Evolutionary conservation across 164 flowering plant genomes (phyloP).

Genomic region (Kalanchoe fedtschenkoi): DNA sequence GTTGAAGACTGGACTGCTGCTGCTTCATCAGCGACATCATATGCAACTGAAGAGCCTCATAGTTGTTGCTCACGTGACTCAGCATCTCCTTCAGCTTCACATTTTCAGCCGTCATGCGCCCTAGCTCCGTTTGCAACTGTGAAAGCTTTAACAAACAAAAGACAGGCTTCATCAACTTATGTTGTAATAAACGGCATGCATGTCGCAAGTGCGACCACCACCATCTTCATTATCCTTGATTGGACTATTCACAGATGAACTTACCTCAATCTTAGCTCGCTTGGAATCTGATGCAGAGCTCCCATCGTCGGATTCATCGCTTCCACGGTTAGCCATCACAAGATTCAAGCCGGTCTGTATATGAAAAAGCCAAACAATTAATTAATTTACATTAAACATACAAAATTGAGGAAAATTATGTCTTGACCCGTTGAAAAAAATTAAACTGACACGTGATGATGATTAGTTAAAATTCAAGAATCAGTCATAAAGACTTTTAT

Average conservation of each 20-base stretch:
- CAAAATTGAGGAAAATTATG: too few species aligned
- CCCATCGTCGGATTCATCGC: slow-evolving; percentile 74
- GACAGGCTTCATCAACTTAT: too few species aligned
- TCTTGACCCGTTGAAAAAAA: too few species aligned
- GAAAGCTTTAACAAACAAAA: not conserved
- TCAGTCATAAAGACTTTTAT: too few species aligned
- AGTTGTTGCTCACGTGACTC: slow-evolving; percentile 21
- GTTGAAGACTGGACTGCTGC: slow-evolving; percentile 4
- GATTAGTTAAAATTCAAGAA: too few species aligned
- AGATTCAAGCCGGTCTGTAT: slow-evolving; percentile 76
- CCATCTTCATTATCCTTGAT: too few species aligned
- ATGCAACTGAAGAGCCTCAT: slow-evolving; percentile 23
- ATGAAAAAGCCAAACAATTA: slow-evolving; percentile 10
- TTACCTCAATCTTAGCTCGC: slow-evolving; percentile 27
- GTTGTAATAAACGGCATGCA: too few species aligned
- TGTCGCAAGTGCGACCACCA: not conserved
- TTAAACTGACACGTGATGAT: too few species aligned
- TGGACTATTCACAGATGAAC: not conserved
- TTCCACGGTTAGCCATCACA: slow-evolving; percentile 54
- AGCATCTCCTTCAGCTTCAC: slow-evolving; percentile 22
- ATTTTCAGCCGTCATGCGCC: slow-evolving; percentile 34
- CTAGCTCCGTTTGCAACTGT: slow-evolving; percentile 21
- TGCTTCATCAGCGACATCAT: slow-evolving; percentile 21
- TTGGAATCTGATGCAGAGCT: slow-evolving; percentile 34
- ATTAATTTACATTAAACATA: too few species aligned